Evolutionary conservation across 495 filamentous ascomycete species (phyloP).

Genomic region (Aspergillus sclerotiicarbonarius): DNA sequence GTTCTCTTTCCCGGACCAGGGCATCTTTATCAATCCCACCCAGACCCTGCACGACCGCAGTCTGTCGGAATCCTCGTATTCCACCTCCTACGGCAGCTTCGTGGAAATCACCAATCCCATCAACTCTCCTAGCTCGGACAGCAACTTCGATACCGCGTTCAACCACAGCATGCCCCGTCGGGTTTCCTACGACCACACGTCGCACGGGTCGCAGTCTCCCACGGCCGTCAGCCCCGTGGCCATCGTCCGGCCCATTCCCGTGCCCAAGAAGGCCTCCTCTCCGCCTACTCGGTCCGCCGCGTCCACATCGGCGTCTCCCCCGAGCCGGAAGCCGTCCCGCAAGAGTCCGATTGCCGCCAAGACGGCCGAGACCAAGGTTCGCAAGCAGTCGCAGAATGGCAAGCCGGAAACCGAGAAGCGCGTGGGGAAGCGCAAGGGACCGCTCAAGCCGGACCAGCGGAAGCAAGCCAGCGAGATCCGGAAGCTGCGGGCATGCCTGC

Average conservation of each 20-base stretch:
- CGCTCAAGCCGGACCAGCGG: constrained; percentile 86
- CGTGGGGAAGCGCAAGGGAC: constrained; percentile 80
- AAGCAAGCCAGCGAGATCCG: constrained; percentile 93
- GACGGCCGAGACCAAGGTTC: constrained; percentile 73
- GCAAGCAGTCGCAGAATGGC: constrained; percentile 66
- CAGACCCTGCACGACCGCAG: constrained; percentile 83
- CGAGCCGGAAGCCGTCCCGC: constrained; percentile 62
- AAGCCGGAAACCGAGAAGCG: constrained; percentile 88
- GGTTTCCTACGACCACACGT: constrained; percentile 37
- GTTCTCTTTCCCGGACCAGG: constrained; percentile 49
- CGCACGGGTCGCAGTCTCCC: constrained; percentile 45
- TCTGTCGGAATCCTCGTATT: constrained; percentile 80
- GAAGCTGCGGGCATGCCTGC: constrained; percentile 84
- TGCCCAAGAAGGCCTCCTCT: constrained; percentile 67
- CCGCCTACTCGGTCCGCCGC: constrained; percentile 51
- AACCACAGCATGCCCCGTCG: constrained; percentile 41
- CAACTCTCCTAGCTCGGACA: constrained; percentile 65
- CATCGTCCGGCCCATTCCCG: constrained; percentile 59
- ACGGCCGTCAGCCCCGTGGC: constrained; percentile 65
- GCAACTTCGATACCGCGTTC: constrained; percentile 63
- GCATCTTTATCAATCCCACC: constrained; percentile 79
- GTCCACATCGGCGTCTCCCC: constrained; percentile 63
- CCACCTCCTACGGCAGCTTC: constrained; percentile 71
- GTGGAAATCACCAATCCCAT: constrained; percentile 75
- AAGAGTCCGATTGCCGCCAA: constrained; percentile 78